Conservation (phyloP, 108 stramenopile species). For the Cyclostephanos tholiformis region DNA sequence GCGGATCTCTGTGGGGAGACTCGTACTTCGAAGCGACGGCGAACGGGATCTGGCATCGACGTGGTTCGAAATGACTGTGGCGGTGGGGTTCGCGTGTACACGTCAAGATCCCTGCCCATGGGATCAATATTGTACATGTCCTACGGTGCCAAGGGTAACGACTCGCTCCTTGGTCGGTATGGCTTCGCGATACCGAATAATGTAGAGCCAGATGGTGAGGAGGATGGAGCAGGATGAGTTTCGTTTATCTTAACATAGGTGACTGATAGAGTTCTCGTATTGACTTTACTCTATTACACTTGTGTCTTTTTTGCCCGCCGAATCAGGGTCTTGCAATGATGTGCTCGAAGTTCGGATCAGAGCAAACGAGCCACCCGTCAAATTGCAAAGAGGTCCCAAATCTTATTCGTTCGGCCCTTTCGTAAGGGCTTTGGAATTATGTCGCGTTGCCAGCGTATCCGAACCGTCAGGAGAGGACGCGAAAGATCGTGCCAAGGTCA, state of each 20-base stretch:
- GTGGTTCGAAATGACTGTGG: not conserved
- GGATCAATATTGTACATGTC: conserved; percentile 65
- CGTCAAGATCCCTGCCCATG: conserved; percentile 15
- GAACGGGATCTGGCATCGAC: not conserved
- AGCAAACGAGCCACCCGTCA: conserved; percentile 23
- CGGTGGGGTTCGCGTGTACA: conserved; percentile 32
- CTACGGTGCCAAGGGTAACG: conserved; percentile 80
- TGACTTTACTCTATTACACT: not conserved
- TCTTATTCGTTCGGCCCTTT: conserved; percentile 75
- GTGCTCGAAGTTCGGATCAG: conserved; percentile 56
- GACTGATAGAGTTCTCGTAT: not conserved
- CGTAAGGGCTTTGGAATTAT: conserved; percentile 54
- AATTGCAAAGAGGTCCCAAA: conserved; percentile 71
- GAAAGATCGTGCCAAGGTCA: not conserved
- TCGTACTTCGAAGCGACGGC: not conserved
- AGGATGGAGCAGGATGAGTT: not conserved
- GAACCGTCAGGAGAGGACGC: conserved; percentile 7
- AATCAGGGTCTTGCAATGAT: conserved; percentile 79
- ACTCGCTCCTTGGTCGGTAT: conserved; percentile 68
- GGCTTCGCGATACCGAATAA: conserved; percentile 78
- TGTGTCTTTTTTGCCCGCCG: not conserved
- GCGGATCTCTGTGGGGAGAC: not conserved
- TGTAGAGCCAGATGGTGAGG: conserved; percentile 76
- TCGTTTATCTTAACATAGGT: not conserved
- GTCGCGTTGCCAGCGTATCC: not conserved